Evolutionary conservation across 169 alveolate species (phyloP), one percentile per base, ranked within the genome.

Genomic region (Plasmodium vinckei): DNA sequence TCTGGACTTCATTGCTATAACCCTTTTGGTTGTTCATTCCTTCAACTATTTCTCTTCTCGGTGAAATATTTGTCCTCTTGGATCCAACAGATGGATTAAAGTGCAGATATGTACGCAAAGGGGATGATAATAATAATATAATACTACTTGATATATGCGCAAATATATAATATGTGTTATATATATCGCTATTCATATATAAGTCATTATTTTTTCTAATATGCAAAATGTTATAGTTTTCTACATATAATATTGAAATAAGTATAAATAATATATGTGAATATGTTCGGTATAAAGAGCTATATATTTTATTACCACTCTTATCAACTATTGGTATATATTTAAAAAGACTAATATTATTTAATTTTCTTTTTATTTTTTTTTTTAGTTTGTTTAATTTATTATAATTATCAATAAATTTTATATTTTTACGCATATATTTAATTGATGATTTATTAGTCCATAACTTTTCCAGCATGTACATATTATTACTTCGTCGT

Each of bases 221-320:
- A 82, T 82, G 60, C 33, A 82, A 65, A 82, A 82, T 82, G 65
- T 82, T 82, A 59, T 82, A 82, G 56, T 82, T 82, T 82, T 82
- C 90, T n/a, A 82, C 54, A 60, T 82, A 71, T 61, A 82, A 23
- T 33, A 82, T 82, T 0, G 90, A 82, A 27, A 82, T 49, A 19
- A 82, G 82, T 17, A 67, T 54, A 61, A 82, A 82, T 17, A 82
- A 10, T 39, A 82, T 82, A 27, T 82, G 90, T 0, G 90, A 70
- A 82, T 47, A 82, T 4, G 49, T 65, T 0, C 70, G 67, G 65
- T 70, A 54, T 17, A 82, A 25, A 47, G 90, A 42, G 0, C 84
- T 67, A 60, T 82, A 82, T n/a, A 82, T 67, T 27, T 82, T 82
- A 54, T 65, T 10, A 25, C 68, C 33, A 53, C 82, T 67, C 21